Conservation (phyloP, 148 eudicot genomes). For the Amaranthus cruentus region DNA sequence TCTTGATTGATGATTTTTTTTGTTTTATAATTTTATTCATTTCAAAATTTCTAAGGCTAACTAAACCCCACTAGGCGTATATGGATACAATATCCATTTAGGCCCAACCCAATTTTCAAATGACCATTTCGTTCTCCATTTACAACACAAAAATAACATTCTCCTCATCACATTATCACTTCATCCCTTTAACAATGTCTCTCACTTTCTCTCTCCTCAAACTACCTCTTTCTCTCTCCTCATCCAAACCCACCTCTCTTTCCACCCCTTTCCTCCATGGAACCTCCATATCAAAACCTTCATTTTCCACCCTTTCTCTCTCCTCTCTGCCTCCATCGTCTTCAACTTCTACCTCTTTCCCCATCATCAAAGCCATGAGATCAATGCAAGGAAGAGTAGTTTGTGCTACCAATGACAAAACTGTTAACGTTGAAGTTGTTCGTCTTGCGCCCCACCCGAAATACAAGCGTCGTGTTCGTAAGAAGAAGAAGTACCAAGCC, state of each 20-base stretch:
- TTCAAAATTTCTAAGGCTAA: too few species aligned
- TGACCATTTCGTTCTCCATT: too few species aligned
- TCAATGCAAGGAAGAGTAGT: slow-evolving; percentile 58
- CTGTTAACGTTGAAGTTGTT: slow-evolving; percentile 62
- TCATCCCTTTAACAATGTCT: slow-evolving; percentile 30
- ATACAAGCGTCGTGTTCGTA: slow-evolving; percentile 64
- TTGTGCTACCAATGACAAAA: slow-evolving; percentile 65
- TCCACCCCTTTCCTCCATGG: slow-evolving; percentile 56
- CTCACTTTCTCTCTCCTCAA: slow-evolving; percentile 24
- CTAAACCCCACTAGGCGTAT: too few species aligned
- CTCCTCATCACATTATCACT: neutral
- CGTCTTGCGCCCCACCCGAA: slow-evolving; percentile 79
- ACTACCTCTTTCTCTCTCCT: slow-evolving; percentile 34
- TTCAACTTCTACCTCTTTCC: slow-evolving; percentile 19
- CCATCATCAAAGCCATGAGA: slow-evolving; percentile 54
- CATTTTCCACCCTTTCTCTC: slow-evolving; percentile 41
- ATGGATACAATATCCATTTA: too few species aligned
- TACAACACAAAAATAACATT: neutral
- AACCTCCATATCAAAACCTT: slow-evolving; percentile 28
- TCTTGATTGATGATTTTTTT: too few species aligned
- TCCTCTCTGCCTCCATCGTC: slow-evolving; percentile 20
- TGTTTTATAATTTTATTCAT: too few species aligned
- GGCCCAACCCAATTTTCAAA: too few species aligned
- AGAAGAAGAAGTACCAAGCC: slow-evolving; percentile 83
- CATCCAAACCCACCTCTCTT: slow-evolving; percentile 41